These are phyloP conservation scores for Mycotypha africana DNA, from an alignment of 371 early-diverging fungal species.

Conservation along the genomic window DNA sequence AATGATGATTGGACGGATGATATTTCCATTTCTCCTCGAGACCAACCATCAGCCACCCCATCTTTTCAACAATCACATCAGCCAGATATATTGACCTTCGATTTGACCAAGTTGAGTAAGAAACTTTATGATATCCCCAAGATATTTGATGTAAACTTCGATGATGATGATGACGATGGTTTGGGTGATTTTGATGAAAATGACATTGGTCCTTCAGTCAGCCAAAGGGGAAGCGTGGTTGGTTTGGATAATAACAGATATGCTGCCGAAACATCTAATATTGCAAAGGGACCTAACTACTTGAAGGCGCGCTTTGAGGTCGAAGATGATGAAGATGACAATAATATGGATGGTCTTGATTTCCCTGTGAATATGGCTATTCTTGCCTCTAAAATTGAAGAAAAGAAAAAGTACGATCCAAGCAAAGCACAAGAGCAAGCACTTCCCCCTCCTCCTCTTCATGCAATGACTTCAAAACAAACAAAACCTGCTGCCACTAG, in stretches of 20 bases:
- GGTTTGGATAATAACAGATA: background rate
- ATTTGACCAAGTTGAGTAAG: too few relatives aligned
- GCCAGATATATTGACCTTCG: too few relatives aligned
- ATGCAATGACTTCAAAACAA: background rate
- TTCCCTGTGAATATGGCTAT: conserved; percentile 21
- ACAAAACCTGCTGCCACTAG: background rate
- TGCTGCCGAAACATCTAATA: too few relatives aligned
- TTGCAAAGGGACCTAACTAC: too few relatives aligned
- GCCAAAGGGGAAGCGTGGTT: background rate
- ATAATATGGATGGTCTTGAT: conserved; percentile 21
- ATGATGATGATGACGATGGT: too few relatives aligned
- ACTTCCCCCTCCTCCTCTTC: too few relatives aligned
- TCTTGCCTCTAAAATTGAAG: conserved; percentile 1
- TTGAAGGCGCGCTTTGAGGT: too few relatives aligned
- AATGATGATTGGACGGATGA: conserved; percentile 27
- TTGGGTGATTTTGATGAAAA: background rate
- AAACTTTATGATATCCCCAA: too few relatives aligned
- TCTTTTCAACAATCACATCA: too few relatives aligned
- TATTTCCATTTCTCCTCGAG: background rate
- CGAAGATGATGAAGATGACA: conserved; percentile 5
- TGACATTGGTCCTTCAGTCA: conserved; percentile 5
- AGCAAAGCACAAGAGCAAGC: too few relatives aligned
- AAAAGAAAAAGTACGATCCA: background rate
- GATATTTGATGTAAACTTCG: too few relatives aligned
- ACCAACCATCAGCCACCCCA: background rate